Evolutionary conservation across 345 rosid genomes (phyloP).

Genomic region (Eucalyptus caleyi): DNA sequence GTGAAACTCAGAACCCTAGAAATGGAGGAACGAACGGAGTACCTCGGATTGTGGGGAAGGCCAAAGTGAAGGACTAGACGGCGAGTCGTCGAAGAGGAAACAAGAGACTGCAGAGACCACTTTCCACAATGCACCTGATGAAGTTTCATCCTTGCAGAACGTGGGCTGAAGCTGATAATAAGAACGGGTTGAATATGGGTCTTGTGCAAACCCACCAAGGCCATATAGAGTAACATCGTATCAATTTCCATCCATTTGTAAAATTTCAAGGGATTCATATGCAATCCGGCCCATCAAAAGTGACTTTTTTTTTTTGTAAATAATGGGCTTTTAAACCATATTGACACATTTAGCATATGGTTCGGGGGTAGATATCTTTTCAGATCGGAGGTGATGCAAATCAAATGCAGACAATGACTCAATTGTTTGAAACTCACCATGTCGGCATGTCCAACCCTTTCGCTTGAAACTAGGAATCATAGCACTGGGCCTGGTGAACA

Average conservation of each 20-base stretch:
- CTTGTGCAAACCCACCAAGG: not conserved
- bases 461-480: not conserved
- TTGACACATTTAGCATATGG: accelerated
- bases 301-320: not conserved
- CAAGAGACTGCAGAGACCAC: not conserved
- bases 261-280: not conserved
- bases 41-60: not conserved
- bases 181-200: not conserved
- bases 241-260: not conserved
- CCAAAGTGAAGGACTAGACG: not conserved
- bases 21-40: not conserved
- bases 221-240: not conserved
- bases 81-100: not conserved
- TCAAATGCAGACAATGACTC: accelerated
- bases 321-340: not conserved
- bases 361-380: not conserved
- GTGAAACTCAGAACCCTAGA: not conserved
- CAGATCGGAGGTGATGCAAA: accelerated
- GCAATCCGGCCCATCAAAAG: not conserved
- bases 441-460: not conserved
- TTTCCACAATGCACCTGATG: not conserved
- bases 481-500: not conserved
- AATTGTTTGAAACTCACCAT: accelerated
- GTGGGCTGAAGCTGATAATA: not conserved
- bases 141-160: not conserved